Evolutionary conservation across 2,329 filamentous ascomycete species (phyloP), one percentile per base, ranked within the genome.

Genomic region (Leptodontidium sp.): DNA sequence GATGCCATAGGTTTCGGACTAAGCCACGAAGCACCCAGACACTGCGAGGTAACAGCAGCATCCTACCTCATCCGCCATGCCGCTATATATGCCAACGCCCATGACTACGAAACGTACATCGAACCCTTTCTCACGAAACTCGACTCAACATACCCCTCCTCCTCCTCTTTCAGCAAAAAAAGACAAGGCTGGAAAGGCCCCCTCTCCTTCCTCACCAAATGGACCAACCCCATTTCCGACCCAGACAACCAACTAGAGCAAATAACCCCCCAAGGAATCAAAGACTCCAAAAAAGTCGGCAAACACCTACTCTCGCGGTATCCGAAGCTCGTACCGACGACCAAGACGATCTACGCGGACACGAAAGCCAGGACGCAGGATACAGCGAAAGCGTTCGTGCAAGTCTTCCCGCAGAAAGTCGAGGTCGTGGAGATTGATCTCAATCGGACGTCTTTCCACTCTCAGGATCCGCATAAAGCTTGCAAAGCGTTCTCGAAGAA

Each of bases 41-140:
- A 85, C 11, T 88, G 86, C 76, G 82, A 81, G 0, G 79, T 84
- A 1, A 82, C 81, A 0, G 82, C 83, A 35, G 86, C 86, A 0
- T 84, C 86, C 2, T 88, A 88, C 75, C 80, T 88, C 0, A 82
- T 84, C 17, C 86, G 87, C n/a, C 87, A 88, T 72, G 86, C 86
- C 0, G 86, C 87, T 45, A 88, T 88, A 66, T 88, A 87, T 73
- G 84, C 85, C 71, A 88, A 88, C 70, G 86, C 88, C 73, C 86
- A 84, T 68, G 87, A 89, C 73, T 87, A 84, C 61, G 85, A 88
- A 70, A 80, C 82, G 49, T 88, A 87, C 72, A 85, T 88, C 26
- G 82, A 86, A 74, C 85, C 86, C 0, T 87, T 88, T 59, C 74
- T 88, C 17, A 77, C 81, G 63, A 91, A 91, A 79, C 79, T 90